A percentile compares a stretch with the other conserved stretches of the same genome.
These are phyloP conservation scores for Myochromella boudieri DNA, from an alignment of 768 basidiomycete species.

Conservation along the genomic window DNA sequence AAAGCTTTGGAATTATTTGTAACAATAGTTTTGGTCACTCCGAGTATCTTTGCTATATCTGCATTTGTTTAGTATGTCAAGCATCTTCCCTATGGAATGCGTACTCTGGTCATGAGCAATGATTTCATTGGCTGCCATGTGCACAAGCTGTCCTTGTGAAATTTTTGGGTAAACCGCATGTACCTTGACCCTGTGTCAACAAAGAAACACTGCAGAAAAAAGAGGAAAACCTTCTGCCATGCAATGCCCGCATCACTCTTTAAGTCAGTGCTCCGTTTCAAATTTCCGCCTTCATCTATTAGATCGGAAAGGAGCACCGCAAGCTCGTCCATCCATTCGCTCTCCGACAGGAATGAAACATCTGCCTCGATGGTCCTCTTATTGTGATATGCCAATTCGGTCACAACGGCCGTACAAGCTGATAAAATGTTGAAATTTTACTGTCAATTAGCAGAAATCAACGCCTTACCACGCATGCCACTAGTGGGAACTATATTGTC, in stretches of 20 bases:
- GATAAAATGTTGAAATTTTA: neutral
- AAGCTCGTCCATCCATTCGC: constrained; percentile 60
- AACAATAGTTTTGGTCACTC: constrained; percentile 51
- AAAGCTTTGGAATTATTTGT: constrained; percentile 53
- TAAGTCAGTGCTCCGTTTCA: constrained; percentile 52
- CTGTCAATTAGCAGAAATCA: neutral
- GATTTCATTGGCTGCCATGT: constrained; percentile 52
- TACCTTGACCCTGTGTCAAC: constrained; percentile 34
- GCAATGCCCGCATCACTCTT: constrained; percentile 62
- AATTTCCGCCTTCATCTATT: constrained; percentile 55
- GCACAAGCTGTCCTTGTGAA: constrained; percentile 44
- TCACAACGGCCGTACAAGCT: constrained; percentile 70
- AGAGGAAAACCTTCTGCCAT: constrained; percentile 51
- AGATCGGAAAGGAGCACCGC: constrained; percentile 55
- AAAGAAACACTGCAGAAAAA: neutral
- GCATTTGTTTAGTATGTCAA: neutral
- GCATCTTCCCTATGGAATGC: constrained; percentile 10
- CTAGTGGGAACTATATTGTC: constrained; percentile 67
- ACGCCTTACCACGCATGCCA: constrained; percentile 54
- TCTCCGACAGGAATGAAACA: constrained; percentile 53
- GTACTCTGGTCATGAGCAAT: constrained; percentile 46
- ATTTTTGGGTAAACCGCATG: constrained; percentile 62
- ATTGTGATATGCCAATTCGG: constrained; percentile 56
- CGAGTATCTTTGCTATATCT: constrained; percentile 49
- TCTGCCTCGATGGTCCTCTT: constrained; percentile 58